Evolutionary conservation across 176 grass and related monocot species (phyloP), one percentile per base, ranked within the genome.

Genomic region (Thalia dealbata): DNA sequence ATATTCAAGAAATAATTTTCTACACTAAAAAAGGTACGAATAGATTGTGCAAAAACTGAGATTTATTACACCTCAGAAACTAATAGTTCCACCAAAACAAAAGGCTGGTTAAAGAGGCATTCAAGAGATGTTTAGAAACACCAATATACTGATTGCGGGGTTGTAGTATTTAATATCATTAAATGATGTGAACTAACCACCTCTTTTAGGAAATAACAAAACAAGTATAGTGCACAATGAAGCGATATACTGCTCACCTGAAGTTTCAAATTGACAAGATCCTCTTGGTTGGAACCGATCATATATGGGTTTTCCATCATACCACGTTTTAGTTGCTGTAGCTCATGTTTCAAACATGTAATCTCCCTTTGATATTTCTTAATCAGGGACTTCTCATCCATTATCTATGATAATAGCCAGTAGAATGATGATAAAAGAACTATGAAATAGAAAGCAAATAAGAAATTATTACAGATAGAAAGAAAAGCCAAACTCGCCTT

Each of bases 281-380:
- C 89, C 67, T 97, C 86, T 76, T 90, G 89, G 74, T 85, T 86
- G 1, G 84, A 83, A 21, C 87, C 69, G 81, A 79, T 75, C 70
- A 86, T 58, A 71, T 82, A 84, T 16, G 86, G 79, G 18, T 84
- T 90, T 65, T 84, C 89, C 78, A 90, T 90, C 67, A 97, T 97
- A 72, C 93, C 89, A 58, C 83, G 83, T 84, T 86, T 90, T 75
- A 97, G 55, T 78, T 90, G 93, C 73, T 97, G 87, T 29, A 97
- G 79, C 82, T 97, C 93, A 86, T 97, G 86, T 90, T 97, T 97
- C 75, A 97, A 76, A 67, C 78, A 81, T 70, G 87, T 80, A 78
- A 97, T 92, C 76, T 97, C 93, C 62, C 86, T 97, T 87, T 97
- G 93, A 70, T 97, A 97, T 62, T 97, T 97, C 82, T 97, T 97